phyloP scores from a whole-genome alignment of 2,329 filamentous ascomycete genomes.

The Bipolaris cookei region DNA sequence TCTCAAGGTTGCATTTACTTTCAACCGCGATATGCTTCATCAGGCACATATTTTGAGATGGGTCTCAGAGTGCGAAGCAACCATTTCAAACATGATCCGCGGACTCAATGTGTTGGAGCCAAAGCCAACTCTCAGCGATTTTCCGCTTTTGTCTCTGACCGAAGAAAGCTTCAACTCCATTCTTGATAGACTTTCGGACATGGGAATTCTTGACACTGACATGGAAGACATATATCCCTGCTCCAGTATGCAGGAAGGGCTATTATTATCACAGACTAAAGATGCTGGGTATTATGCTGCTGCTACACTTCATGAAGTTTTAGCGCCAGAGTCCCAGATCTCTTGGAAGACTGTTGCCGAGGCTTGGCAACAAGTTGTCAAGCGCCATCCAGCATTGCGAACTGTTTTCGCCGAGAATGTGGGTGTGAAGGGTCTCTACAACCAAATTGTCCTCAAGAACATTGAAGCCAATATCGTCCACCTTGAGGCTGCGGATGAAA shows the following conservation, averaged over 20 bases:
- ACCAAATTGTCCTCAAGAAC: conserved; percentile 41
- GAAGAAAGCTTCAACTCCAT: conserved; percentile 53
- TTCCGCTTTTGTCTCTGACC: conserved; percentile 53
- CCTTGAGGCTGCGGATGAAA: conserved; percentile 27
- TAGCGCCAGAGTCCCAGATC: conserved; percentile 14
- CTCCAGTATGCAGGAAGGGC: conserved; percentile 44
- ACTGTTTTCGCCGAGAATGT: conserved; percentile 45
- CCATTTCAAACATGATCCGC: conserved; percentile 42
- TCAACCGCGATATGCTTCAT: conserved; percentile 57
- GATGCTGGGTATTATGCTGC: conserved; percentile 43
- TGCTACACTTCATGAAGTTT: conserved; percentile 40
- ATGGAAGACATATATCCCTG: conserved; percentile 52
- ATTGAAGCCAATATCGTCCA: conserved; percentile 35
- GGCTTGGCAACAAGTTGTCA: conserved; percentile 40
- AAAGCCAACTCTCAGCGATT: conserved; percentile 53
- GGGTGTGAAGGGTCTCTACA: conserved; percentile 39
- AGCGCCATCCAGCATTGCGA: conserved; percentile 39
- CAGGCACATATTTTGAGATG: conserved; percentile 53
- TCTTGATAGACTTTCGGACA: conserved; percentile 46
- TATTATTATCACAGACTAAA: conserved; percentile 41
- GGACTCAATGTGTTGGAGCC: conserved; percentile 34
- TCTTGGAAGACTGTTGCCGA: conserved; percentile 27
- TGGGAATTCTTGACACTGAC: conserved; percentile 46
- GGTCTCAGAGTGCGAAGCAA: conserved; percentile 50
- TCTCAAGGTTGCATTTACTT: conserved; percentile 59